These are phyloP conservation scores for Acanthamoeba castellanii DNA, from an alignment of 208 protist genomes.

Conservation along the genomic window DNA sequence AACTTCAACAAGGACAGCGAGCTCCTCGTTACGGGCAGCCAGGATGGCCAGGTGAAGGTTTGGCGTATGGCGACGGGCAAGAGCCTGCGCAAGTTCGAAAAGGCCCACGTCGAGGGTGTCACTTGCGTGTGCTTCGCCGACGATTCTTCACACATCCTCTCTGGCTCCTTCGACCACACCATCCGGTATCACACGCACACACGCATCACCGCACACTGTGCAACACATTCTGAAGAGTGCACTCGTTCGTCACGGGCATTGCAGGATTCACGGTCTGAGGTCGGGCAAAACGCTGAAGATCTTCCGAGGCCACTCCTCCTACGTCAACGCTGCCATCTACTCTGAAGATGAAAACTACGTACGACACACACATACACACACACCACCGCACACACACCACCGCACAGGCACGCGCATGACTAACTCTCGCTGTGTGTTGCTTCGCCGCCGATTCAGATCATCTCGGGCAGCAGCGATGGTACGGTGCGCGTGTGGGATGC, in stretches of 20 bases:
- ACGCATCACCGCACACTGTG: not conserved
- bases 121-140: constrained; percentile 74
- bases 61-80: constrained; percentile 69
- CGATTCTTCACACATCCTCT: constrained; percentile 63
- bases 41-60: constrained; percentile 74
- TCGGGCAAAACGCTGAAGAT: constrained; percentile 77
- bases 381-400: too few relatives aligned
- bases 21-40: constrained; percentile 60
- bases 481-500: constrained; percentile 74
- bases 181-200: not conserved
- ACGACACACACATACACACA: not conserved
- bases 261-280: constrained; percentile 75
- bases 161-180: constrained; percentile 70
- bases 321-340: constrained; percentile 73
- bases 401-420: not conserved
- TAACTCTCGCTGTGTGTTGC: not conserved
- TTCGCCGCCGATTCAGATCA: constrained; percentile 51
- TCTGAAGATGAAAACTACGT: constrained; percentile 68
- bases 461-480: constrained; percentile 75
- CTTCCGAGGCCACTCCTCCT: constrained; percentile 75
- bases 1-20: constrained; percentile 76
- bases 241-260: not conserved
- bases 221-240: not conserved
- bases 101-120: constrained; percentile 72
- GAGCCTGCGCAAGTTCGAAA: constrained; percentile 69